phyloP scores from a whole-genome alignment of 495 filamentous ascomycete genomes.

The Hyphodiscus hymeniophilus region DNA sequence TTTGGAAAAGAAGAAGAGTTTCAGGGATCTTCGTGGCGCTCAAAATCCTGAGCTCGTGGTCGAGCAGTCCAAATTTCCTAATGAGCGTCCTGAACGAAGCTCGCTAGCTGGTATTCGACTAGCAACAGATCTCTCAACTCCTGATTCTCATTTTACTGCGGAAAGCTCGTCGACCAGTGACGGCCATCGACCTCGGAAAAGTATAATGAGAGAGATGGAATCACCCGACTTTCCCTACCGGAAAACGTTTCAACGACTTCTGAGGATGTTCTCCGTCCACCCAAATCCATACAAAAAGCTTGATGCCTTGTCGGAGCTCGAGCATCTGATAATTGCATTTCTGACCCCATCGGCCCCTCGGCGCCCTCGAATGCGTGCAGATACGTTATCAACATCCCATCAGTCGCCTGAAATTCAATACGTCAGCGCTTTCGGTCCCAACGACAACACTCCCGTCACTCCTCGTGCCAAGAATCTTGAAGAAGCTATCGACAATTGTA shows the following conservation, averaged over 20 bases:
- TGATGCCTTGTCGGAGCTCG: slow-evolving; percentile 72
- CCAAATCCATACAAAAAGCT: slow-evolving; percentile 84
- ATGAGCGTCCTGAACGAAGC: slow-evolving; percentile 13
- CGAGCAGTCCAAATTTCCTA: slow-evolving; percentile 5
- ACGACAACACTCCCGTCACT: slow-evolving; percentile 5
- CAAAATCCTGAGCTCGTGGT: slow-evolving; percentile 16
- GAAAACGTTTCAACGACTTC: slow-evolving; percentile 66
- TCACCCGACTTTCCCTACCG: slow-evolving; percentile 59
- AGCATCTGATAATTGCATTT: slow-evolving; percentile 72
- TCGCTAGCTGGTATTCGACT: slow-evolving; percentile 2
- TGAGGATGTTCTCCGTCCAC: slow-evolving; percentile 83
- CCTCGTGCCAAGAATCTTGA: slow-evolving; percentile 41
- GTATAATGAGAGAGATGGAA: slow-evolving; percentile 22
- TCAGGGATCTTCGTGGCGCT: slow-evolving; percentile 37
- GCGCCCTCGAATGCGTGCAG: slow-evolving; percentile 17
- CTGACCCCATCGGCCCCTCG: slow-evolving; percentile 40
- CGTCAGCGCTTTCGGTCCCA: slow-evolving; percentile 22
- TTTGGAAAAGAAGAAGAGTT: slow-evolving; percentile 52
- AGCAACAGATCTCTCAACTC: slow-evolving; percentile 10
- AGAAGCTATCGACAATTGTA: slow-evolving; percentile 59
- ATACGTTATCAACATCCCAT: slow-evolving; percentile 26
- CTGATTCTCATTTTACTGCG: slow-evolving; percentile 3
- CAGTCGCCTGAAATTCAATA: slow-evolving; percentile 24
- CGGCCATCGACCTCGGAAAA: slow-evolving; percentile 4
- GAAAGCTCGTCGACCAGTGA: slow-evolving; percentile 20